Conservation (phyloP, 169 alveolate species). For the Theileria orientalis region DNA sequence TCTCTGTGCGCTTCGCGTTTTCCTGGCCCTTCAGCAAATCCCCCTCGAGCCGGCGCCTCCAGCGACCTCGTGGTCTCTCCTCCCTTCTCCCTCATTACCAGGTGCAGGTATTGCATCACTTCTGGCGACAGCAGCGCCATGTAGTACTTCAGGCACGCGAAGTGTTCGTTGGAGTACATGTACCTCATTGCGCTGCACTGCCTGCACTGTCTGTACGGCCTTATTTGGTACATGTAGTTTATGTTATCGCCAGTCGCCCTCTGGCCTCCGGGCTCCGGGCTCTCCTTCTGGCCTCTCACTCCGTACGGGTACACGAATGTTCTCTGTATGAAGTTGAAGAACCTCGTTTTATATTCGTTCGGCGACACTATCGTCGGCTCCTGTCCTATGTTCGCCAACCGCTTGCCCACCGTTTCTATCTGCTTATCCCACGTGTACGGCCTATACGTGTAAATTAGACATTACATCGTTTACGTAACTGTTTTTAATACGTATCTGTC, state of each 20-base stretch:
- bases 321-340: slow-evolving; percentile 22
- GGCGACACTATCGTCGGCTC: slow-evolving; percentile 66
- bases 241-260: not conserved
- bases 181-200: not conserved
- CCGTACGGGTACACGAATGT: slow-evolving; percentile 8
- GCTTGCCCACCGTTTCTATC: slow-evolving; percentile 65
- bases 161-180: slow-evolving; percentile 4
- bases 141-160: slow-evolving; percentile 21
- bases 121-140: slow-evolving; percentile 36
- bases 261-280: not conserved
- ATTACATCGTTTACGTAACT: not conserved
- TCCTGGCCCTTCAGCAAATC: too few relatives aligned
- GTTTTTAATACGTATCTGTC: not conserved
- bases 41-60: too few relatives aligned
- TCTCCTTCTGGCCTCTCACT: not conserved
- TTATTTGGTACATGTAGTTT: not conserved
- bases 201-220: not conserved
- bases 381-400: slow-evolving; percentile 63
- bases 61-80: too few relatives aligned
- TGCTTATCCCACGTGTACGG: slow-evolving; percentile 72
- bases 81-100: not conserved
- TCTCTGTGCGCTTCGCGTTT: too few relatives aligned
- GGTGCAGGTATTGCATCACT: slow-evolving; percentile 27
- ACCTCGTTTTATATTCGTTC: slow-evolving; percentile 49
- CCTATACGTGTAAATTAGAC: slow-evolving; percentile 4